Base-by-base conservation (phyloP, 805 yeast species). In the Diddensiella santjacobensis region DNA sequence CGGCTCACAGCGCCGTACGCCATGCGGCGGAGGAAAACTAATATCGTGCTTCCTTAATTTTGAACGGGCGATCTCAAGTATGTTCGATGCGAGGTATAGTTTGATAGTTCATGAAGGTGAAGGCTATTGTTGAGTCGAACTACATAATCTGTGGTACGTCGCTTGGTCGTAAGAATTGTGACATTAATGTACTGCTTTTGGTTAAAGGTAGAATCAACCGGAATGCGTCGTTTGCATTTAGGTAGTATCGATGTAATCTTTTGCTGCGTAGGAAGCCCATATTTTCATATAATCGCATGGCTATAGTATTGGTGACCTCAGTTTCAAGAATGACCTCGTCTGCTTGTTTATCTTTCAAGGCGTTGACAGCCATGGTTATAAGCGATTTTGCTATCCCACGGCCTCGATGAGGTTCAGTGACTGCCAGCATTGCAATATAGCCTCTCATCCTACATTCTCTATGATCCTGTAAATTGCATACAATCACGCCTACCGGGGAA, bases 281-380 rank as follows among this genome's bases (percentile, higher is more conserved):
- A 51, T 79, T 77, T 60, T 84, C 88, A 58, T 87, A 87, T 15
- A 87, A 65, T 19, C 68, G 64, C 50, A 87, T 67, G 1, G 96
- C 96, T 0, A 84, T 82, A 6, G 51, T 61, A 60, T 93, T 93
- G 19, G 77, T 80, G 3, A 85, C 93, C 62, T 93, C 98, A 0
- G 99, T 87, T 62, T 93, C 99, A 50, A 93, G 71, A 71, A 84
- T 83, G n/a, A 90, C 79, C 65, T 93, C 99, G 66, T 93, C 98
- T 38, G 90, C 87, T 1, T 77, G 69, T 50, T 75, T 74, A 43
- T 68, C 61, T 4, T 74, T 73, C 90, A 93, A 85, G 33, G 74
- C 74, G 13, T 77, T 76, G 3, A 91, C 74, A 3, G 84, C 79
- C 48, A 71, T 58, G 41, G 73, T 71, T 15, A 89, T 89, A 43